Base-by-base conservation (phyloP, 1,139 yeast species). In the Blastobotrys illinoisensis region DNA sequence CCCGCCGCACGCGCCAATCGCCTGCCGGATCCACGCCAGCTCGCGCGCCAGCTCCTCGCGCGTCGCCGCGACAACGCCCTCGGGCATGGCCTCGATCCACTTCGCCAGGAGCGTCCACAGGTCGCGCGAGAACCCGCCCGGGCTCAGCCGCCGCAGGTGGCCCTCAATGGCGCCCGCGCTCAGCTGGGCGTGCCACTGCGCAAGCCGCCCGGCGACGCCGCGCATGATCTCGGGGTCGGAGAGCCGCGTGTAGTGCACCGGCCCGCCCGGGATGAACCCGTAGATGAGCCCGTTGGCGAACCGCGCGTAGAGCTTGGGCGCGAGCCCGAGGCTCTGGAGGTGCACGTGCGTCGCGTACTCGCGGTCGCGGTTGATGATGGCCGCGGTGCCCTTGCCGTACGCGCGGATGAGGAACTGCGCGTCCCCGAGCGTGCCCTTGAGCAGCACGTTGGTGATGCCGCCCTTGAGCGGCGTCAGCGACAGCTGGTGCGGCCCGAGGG, bases 361-460 rank as follows among this genome's bases (percentile, higher is more conserved):
- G 36, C 91, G 74, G 62, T 85, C 86, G 60, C 95, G 74, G 67
- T 86, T 90, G 47, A 87, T 87, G 55, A 87, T 85, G 44, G 84
- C 72, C 57, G 79, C 79, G 0, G 95, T 87, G 16, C 91, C 91
- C 55, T 81, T 80, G 9, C 95, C 95, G 62, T 86, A 87, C 0
- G 87, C 85, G 56, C 95, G 74, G 58, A 86, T 83, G 46, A 87
- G 74, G 1, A 85, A 83, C 5, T 71, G 71, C 55, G 49, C 47
- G 23, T 56, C 48, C 43, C 56, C 60, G 46, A 57, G 53, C 43
- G 50, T 48, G 56, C 86, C 85, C 48, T 81, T 76, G 43, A 85
- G 69, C 53, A 86, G 77, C 82, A 83, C 82, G 67, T 87, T 87
- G 21, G 95, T 87, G 67, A 87, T 86, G 7, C 95, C 95, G 2